Evolutionary conservation across 1,284 basidiomycete species (phyloP).

Genomic region (Porphyrellus sp.): DNA sequence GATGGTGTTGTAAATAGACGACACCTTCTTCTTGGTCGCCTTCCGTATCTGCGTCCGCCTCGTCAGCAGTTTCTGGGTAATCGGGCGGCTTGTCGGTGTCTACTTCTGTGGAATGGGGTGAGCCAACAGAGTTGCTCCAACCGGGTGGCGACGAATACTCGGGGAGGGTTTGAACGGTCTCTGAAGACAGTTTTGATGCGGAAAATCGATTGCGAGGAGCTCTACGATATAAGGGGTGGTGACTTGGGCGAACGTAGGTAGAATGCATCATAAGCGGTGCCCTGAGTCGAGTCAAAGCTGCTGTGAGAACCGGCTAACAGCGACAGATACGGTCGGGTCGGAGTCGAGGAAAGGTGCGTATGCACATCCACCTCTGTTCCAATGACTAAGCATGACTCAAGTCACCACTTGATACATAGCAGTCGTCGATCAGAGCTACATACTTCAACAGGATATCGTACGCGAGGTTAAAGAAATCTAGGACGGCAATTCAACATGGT

Average conservation of each 20-base stretch:
- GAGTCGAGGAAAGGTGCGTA: constrained; percentile 2
- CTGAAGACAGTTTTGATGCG: constrained; percentile 58
- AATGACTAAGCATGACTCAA: constrained; percentile 29
- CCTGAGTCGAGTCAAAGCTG: constrained; percentile 4
- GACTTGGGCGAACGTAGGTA: constrained; percentile 8
- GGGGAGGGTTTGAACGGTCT: constrained; percentile 64
- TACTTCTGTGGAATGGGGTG: constrained; percentile 24
- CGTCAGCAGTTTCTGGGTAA: constrained; percentile 71
- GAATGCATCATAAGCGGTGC: constrained; percentile 15
- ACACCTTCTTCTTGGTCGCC: constrained; percentile 21
- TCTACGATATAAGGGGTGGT: constrained; percentile 30
- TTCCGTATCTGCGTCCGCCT: constrained; percentile 68
- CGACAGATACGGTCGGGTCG: constrained; percentile 3
- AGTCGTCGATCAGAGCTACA: neutral
- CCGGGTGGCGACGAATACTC: constrained; percentile 52
- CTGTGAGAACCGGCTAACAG: constrained; percentile 9
- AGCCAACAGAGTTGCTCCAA: constrained; percentile 18
- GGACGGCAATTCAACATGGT: neutral
- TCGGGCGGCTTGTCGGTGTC: constrained; percentile 63
- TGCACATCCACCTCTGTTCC: no score
- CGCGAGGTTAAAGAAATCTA: neutral
- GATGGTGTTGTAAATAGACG: constrained; percentile 33
- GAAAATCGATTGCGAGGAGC: constrained; percentile 58
- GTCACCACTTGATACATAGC: no score
- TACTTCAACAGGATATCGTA: neutral